Base-by-base conservation (phyloP, 305 asterid species). In the Plantago coronopus region DNA sequence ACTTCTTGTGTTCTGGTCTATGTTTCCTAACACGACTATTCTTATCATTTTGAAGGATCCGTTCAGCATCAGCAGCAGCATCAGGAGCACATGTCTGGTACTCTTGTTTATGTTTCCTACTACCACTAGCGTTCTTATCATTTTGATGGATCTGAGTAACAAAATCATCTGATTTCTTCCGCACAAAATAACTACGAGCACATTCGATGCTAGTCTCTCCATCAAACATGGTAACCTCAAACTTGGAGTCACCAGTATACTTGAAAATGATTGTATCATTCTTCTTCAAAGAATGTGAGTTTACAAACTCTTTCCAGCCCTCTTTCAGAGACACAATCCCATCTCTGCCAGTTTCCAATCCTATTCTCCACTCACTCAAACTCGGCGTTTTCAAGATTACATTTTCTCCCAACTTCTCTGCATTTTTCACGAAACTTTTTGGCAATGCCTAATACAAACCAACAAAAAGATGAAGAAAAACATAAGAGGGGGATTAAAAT, bases 141-240 rank as follows among this genome's bases (percentile, higher is more conserved):
- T 9, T 34, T 34, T 34, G 40, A 7, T 7, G 11, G 40, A 7
- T 34, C 8, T 34, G 12, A 34, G 40, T 3, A 1, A 34, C 40
- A 9, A 12, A 12, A 34, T 34, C 40, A 34, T 6, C 2, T 34
- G 12, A 7, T 34, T 7, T 7, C 12, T n/a, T 17, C 9, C 4
- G 4, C 3, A 57, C 62, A 57, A 57, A 57, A 40, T 57, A 19
- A 18, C 31, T 57, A 9, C 31, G 6, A 17, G 21, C 48, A 34
- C 40, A 34, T 1, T 56, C 61, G 10, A 22, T 18, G 1, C 61
- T 47, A 3, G 27, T 56, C 12, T 14, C 20, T 1, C 48, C 49
- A 18, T 57, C 62, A 20, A 57, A 40, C 62, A 57, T 38, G 7
- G 48, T 57, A 57, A 38, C 62, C 4, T 57, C 19, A 20, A 57